Conservation (phyloP, 257 asterid species). For the Paulownia fortunei region DNA sequence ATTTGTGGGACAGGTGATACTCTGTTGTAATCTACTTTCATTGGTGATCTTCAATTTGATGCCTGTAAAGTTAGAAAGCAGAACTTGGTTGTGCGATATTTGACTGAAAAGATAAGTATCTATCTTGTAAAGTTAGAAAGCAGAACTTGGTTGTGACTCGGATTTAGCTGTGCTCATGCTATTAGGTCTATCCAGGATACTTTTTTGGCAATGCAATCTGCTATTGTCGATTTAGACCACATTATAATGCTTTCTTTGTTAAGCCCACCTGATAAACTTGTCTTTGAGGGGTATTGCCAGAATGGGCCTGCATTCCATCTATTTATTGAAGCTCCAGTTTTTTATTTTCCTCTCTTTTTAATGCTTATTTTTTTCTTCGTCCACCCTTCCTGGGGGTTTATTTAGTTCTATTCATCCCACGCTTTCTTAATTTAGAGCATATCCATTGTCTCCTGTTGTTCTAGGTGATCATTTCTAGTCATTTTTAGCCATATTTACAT, state of each 20-base stretch:
- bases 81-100: background rate
- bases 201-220: background rate
- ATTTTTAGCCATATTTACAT: background rate
- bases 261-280: background rate
- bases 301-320: background rate
- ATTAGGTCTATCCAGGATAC: background rate
- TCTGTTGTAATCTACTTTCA: background rate
- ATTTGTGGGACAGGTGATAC: background rate
- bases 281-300: background rate
- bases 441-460: background rate
- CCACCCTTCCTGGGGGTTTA: background rate
- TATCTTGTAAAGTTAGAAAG: background rate
- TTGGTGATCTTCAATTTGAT: no score
- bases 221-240: background rate
- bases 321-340: background rate
- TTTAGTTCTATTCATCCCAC: background rate
- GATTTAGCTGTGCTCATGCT: background rate
- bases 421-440: background rate
- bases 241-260: background rate
- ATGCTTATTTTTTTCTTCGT: background rate
- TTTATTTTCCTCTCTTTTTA: background rate
- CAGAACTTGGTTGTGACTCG: background rate
- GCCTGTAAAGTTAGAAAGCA: background rate
- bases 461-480: background rate
- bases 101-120: background rate